These are phyloP conservation scores for Ophiostoma sp. DNA, from an alignment of 2,329 filamentous ascomycete species.

Conservation along the genomic window DNA sequence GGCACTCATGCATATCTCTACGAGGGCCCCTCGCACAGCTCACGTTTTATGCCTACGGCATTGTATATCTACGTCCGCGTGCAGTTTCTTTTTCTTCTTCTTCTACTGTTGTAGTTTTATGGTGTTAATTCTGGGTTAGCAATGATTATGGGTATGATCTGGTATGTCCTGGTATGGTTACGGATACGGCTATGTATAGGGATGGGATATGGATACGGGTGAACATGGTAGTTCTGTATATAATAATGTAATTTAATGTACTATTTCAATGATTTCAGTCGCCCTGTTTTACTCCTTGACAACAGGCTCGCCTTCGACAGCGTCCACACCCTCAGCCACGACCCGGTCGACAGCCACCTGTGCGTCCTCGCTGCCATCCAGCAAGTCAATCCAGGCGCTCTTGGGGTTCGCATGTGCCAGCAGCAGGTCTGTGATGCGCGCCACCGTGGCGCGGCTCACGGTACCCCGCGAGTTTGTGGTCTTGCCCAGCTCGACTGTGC, in stretches of 20 bases:
- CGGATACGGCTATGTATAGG: background rate
- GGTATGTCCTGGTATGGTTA: background rate
- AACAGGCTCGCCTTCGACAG: constrained; percentile 46
- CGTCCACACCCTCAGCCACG: constrained; percentile 46
- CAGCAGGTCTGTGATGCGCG: constrained; percentile 50
- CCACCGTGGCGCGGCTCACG: constrained; percentile 55
- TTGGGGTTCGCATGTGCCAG: constrained; percentile 43
- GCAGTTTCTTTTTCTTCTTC: background rate
- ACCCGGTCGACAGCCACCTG: constrained; percentile 45
- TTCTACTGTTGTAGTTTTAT: background rate
- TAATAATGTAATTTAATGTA: background rate
- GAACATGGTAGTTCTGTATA: background rate
- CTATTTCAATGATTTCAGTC: background rate
- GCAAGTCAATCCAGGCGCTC: constrained; percentile 51
- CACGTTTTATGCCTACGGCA: background rate
- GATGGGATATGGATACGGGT: background rate
- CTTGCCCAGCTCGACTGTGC: constrained; percentile 45
- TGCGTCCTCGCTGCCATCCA: constrained; percentile 48
- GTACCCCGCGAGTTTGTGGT: constrained; percentile 36
- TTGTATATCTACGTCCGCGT: background rate
- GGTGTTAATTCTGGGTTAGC: constrained; percentile 1
- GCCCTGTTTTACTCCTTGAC: constrained; percentile 19
- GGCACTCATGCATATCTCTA: background rate
- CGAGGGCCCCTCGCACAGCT: background rate
- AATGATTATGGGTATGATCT: no score